A percentile compares a stretch with the other conserved stretches of the same genome.
These are phyloP conservation scores for Carpinus fangiana DNA, from an alignment of 306 rosid species.

Conservation along the genomic window DNA sequence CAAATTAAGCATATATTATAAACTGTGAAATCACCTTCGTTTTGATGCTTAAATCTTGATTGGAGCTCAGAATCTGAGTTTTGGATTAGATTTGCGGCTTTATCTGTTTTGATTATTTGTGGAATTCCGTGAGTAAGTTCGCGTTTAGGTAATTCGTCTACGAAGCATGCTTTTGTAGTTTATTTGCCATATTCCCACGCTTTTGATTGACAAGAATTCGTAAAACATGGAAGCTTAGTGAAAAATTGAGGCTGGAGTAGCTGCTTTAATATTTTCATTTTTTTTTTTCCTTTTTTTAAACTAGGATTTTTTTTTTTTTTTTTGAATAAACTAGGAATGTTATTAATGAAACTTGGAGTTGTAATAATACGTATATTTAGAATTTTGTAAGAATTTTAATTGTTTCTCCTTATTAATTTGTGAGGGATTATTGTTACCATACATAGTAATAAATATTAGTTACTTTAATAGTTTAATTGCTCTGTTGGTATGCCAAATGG, in stretches of 20 bases:
- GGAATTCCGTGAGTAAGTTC: not conserved
- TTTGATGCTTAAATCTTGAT: slow-evolving; percentile 14
- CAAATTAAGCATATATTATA: not conserved
- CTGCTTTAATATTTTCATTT: not conserved
- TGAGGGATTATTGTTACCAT: too few relatives aligned
- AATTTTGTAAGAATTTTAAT: not conserved
- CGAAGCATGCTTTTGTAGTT: not conserved
- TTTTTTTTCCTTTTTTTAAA: not conserved
- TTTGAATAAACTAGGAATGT: not conserved
- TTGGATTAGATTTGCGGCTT: slow-evolving; percentile 11
- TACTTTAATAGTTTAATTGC: not conserved
- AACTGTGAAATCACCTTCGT: slow-evolving; percentile 1
- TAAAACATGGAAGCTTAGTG: not conserved
- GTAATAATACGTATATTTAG: not conserved
- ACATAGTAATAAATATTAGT: not conserved
- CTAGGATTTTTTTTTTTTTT: not conserved
- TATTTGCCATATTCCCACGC: not conserved
- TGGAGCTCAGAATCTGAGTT: slow-evolving; percentile 5
- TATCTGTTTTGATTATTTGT: slow-evolving; percentile 2
- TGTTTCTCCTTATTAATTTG: not conserved
- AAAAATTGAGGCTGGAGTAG: not conserved
- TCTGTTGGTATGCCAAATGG: not conserved
- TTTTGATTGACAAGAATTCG: not conserved
- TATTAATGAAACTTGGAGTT: not conserved
- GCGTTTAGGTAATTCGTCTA: not conserved